Conservation (phyloP, 345 rosid genomes). For the Citrus maxima region DNA sequence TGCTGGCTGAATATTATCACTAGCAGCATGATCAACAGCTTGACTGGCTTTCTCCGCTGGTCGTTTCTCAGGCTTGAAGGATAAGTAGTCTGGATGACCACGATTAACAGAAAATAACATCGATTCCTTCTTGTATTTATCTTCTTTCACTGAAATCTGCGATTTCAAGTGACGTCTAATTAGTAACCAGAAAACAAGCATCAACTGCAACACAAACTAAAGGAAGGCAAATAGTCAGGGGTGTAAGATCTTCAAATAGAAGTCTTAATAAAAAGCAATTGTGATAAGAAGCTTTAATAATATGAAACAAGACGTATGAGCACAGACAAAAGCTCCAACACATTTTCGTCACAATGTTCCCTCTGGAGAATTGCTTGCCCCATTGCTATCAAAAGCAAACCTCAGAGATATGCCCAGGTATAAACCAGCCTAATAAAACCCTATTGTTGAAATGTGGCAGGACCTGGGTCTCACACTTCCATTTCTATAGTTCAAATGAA, state of each 20-base stretch:
- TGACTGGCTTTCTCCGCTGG: constrained; percentile 47
- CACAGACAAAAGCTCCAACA: not conserved
- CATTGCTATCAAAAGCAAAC: too few relatives aligned
- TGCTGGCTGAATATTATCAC: constrained; percentile 29
- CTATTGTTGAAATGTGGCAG: not conserved
- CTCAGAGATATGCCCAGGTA: not conserved
- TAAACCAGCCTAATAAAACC: not conserved
- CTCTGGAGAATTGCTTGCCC: too few relatives aligned
- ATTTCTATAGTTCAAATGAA: not conserved
- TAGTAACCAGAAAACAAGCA: not conserved
- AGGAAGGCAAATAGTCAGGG: not conserved
- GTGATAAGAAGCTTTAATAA: not conserved
- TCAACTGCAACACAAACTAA: not conserved
- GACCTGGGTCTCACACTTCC: not conserved
- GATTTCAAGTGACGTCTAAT: constrained; percentile 7
- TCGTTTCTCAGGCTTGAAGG: constrained; percentile 85
- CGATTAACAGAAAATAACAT: constrained; percentile 62
- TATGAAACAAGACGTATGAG: not conserved
- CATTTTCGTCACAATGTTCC: not conserved
- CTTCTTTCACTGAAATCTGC: constrained; percentile 78
- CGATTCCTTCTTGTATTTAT: constrained; percentile 81
- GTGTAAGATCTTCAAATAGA: not conserved
- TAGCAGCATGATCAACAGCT: constrained; percentile 35
- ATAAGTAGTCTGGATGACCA: constrained; percentile 55
- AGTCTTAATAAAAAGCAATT: not conserved